Conservation (phyloP, 2,329 filamentous ascomycete species). For the Colletotrichum sansevieriae region DNA sequence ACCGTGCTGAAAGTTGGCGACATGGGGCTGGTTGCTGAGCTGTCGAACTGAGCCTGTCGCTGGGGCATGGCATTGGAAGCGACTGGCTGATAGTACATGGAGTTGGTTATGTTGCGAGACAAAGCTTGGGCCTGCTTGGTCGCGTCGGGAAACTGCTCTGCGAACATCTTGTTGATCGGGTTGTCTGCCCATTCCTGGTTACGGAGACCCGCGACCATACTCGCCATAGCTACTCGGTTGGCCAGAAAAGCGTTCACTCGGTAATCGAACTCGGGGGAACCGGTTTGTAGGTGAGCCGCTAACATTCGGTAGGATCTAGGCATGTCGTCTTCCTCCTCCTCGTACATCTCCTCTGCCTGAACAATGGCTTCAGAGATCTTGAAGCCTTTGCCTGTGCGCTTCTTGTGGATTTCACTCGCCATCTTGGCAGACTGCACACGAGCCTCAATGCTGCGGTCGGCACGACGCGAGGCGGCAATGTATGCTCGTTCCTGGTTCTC, state of each 20-base stretch:
- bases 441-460: constrained; percentile 88
- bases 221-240: constrained; percentile 59
- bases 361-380: constrained; percentile 84
- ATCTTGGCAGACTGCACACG: constrained; percentile 87
- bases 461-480: constrained; percentile 89
- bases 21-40: constrained; percentile 9
- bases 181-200: constrained; percentile 58
- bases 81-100: constrained; percentile 36
- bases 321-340: constrained; percentile 89
- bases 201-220: constrained; percentile 51
- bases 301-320: constrained; percentile 75
- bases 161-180: constrained; percentile 62
- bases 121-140: constrained; percentile 47
- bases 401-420: constrained; percentile 91
- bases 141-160: constrained; percentile 59
- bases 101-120: constrained; percentile 40
- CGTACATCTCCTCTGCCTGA: constrained; percentile 93
- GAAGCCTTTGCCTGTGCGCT: constrained; percentile 84
- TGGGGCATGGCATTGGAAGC: background rate
- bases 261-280: constrained; percentile 71
- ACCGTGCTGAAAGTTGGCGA: constrained; percentile 27
- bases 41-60: constrained; percentile 14
- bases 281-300: constrained; percentile 72
- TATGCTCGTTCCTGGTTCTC: constrained; percentile 91
- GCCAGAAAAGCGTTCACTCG: constrained; percentile 65